These are phyloP conservation scores for Skeletonema marinoi DNA, from an alignment of 108 stramenopile species.

Conservation along the genomic window DNA sequence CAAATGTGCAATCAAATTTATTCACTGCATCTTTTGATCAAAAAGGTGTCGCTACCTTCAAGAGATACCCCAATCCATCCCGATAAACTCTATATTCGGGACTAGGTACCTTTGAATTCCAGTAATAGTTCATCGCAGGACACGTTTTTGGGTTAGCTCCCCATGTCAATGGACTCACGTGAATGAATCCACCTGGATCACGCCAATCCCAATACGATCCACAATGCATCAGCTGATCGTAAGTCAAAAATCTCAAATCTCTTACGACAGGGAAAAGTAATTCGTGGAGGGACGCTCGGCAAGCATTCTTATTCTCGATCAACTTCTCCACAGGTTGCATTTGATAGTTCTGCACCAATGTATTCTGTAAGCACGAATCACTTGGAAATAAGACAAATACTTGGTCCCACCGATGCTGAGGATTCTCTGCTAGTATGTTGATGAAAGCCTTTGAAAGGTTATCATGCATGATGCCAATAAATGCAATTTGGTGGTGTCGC, in stretches of 20 bases:
- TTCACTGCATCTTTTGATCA: background rate
- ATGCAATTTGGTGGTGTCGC: slow-evolving; percentile 28
- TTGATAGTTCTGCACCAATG: slow-evolving; percentile 5
- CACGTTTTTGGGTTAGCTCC: slow-evolving; percentile 29
- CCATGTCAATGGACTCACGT: slow-evolving; percentile 38
- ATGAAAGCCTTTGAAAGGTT: slow-evolving; percentile 16
- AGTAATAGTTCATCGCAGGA: slow-evolving; percentile 40
- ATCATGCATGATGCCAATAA: slow-evolving; percentile 37
- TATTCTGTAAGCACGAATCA: slow-evolving; percentile 14
- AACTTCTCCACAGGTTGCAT: slow-evolving; percentile 6
- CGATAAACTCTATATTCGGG: slow-evolving; percentile 28
- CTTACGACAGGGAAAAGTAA: background rate
- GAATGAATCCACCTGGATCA: slow-evolving; percentile 37
- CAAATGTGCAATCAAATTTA: background rate
- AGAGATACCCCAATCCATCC: slow-evolving; percentile 29
- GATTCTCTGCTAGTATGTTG: slow-evolving; percentile 7
- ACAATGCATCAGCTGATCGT: slow-evolving; percentile 33
- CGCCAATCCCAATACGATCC: slow-evolving; percentile 41
- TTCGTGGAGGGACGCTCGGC: background rate
- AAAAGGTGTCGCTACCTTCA: slow-evolving; percentile 28
- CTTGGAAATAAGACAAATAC: slow-evolving; percentile 30
- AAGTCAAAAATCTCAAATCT: slow-evolving; percentile 21
- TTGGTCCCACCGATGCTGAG: slow-evolving; percentile 23
- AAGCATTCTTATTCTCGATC: slow-evolving; percentile 13
- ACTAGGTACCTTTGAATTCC: slow-evolving; percentile 18